Evolutionary conservation across 768 basidiomycete genomes (phyloP).

Genomic region (Rhodotorula paludigena): DNA sequence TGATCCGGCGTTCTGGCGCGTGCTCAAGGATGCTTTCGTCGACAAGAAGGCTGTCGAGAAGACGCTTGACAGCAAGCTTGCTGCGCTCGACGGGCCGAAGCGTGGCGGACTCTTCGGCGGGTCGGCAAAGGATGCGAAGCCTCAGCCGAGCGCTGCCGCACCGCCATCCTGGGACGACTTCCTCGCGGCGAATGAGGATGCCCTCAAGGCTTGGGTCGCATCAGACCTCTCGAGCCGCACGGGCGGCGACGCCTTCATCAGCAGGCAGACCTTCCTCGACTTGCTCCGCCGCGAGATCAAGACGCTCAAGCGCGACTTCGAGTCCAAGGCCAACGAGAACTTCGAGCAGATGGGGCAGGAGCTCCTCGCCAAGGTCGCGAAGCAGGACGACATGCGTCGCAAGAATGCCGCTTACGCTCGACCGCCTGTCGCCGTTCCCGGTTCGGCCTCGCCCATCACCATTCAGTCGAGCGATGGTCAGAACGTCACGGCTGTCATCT

Average conservation of each 20-base stretch:
- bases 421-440: conserved; percentile 9
- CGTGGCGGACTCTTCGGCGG: conserved; percentile 13
- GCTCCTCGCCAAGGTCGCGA: conserved; percentile 36
- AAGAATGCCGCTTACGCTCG: conserved; percentile 10
- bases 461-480: conserved; percentile 28
- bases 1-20: conserved; percentile 50
- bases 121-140: conserved; percentile 12
- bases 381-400: conserved; percentile 31
- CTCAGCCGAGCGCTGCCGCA: not conserved
- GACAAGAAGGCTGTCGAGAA: conserved; percentile 41
- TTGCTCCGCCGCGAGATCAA: conserved; percentile 47
- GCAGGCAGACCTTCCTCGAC: conserved; percentile 45
- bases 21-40: conserved; percentile 48
- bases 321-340: conserved; percentile 40
- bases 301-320: conserved; percentile 41
- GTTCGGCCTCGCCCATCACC: not conserved
- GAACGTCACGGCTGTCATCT: conserved; percentile 55
- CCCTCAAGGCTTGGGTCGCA: conserved; percentile 45
- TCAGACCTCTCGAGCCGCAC: conserved; percentile 43
- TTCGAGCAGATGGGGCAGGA: conserved; percentile 40
- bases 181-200: conserved; percentile 44
- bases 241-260: conserved; percentile 44
- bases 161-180: conserved; percentile 44
- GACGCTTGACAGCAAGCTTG: conserved; percentile 22
- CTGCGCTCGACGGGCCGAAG: conserved; percentile 13